Base-by-base conservation (phyloP, 2,329 filamentous ascomycete species). In the Fusarium sp. region DNA sequence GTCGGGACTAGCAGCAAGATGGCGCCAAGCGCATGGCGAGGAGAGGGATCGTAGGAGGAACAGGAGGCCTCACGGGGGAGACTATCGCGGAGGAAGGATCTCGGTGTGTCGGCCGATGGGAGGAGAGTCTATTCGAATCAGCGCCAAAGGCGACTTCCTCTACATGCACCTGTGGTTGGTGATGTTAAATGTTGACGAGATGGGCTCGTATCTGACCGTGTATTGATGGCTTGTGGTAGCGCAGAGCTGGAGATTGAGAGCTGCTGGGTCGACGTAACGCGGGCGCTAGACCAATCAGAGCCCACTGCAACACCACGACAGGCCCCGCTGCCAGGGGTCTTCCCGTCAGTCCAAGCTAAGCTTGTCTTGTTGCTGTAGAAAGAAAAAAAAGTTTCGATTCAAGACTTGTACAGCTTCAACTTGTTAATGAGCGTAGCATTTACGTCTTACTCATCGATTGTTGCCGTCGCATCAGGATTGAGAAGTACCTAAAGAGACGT, bases 381-480 rank as follows among this genome's bases (percentile, higher is more conserved):
- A 62, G 29, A 71, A 71, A 74, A 78, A 79, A 79, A 79, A 79
- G 74, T 74, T 71, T 75, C 63, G 57, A 64, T 56, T 44, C 33
- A 65, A 51, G 62, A 42, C 44, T 62, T 58, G 40, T 70, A 66
- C 46, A 74, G 65, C 68, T 72, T 72, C 68, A 61, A 35, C 14
- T 59, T 63, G 60, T 17, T 12, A 60, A 59, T 57, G 62, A 59
- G 51, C 57, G 17, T 46, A 57, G 36, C 58, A 65, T 36, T 65
- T 60, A n/a, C 7, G 46, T 53, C 42, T 55, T 33, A 31, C 17
- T 11, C 58, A 44, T 10, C 58, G 16, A 38, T 61, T 51, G 14
- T 29, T 24, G 6, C 5, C 17, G 3, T 38, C 58, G 20, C 58
- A 49, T 29, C n/a, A 17, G 2, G 3, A 33, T 12, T 62, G 22